Base-by-base conservation (phyloP, 2,329 filamentous ascomycete species). In the Epichloe bromicola region DNA sequence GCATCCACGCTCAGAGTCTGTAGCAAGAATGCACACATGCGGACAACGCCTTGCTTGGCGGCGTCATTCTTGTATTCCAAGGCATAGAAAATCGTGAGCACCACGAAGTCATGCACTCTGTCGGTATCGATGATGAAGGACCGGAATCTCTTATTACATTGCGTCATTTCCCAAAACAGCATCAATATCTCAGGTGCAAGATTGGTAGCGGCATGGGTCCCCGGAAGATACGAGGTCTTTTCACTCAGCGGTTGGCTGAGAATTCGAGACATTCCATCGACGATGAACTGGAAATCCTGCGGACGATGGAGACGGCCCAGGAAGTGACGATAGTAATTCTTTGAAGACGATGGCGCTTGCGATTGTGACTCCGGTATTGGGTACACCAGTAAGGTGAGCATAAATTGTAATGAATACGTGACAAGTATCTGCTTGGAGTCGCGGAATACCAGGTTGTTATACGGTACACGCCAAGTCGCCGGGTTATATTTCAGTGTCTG, bases 121-220 rank as follows among this genome's bases (percentile, higher is more conserved):
- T 93, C 88, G 0, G 93, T 97, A 60, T 98, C 93, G 56, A 97
- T 91, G 61, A 98, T 93, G 67, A 96, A 98, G 1, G 89, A 88
- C 34, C 93, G 79, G 70, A 98, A 98, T 53, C 91, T 80, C 69
- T 95, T 97, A 70, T 98, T 98, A 75, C 91, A 96, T 67, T 98
- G 93, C 4, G 93, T 81, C 38, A 88, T 82, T 70, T 98, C 93
- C 93, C 93, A 98, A 63, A 97, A 96, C 2, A 98, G 75, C 78
- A 96, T 93, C 51, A 97, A 83, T 72, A 94, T 94, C 67, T 98
- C 93, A 2, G 93, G 90, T 0, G 90, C 88, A 76, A 91, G 95
- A 62, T 87, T 88, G 49, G 88, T 74, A 0, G 85, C 79, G 46
- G 85, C 79, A 60, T 94, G 88, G 39, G 84, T 85, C 4, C 89